Percentiles rank a stretch among this genome's conserved stretches.
phyloP scores from a whole-genome alignment of 2,329 filamentous ascomycete species.

The Neofusicoccum sp. region DNA sequence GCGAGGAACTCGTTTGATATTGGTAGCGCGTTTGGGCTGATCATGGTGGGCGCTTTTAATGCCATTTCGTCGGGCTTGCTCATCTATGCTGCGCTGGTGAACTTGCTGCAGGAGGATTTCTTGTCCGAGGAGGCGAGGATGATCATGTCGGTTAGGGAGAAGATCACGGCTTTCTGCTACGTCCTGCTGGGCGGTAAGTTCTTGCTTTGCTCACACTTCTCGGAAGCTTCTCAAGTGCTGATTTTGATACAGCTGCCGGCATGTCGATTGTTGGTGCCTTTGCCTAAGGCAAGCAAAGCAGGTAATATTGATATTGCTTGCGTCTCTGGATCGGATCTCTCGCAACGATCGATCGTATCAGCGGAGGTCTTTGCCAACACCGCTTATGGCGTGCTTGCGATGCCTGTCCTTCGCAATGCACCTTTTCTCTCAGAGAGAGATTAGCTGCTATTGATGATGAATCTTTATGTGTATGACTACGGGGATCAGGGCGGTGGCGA shows the following conservation, averaged over 20 bases:
- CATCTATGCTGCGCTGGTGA: constrained; percentile 78
- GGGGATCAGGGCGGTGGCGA: neutral
- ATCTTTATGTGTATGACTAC: neutral
- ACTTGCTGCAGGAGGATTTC: constrained; percentile 83
- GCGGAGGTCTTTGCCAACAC: too few relatives aligned
- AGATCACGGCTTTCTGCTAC: constrained; percentile 52
- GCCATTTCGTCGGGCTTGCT: constrained; percentile 78
- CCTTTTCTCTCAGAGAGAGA: neutral
- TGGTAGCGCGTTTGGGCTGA: constrained; percentile 68
- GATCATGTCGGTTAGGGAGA: constrained; percentile 52
- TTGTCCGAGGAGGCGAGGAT: constrained; percentile 52
- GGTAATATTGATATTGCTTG: neutral
- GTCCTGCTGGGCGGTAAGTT: constrained; percentile 33
- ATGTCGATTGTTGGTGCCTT: constrained; percentile 39
- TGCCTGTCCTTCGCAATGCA: neutral
- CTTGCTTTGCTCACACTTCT: neutral
- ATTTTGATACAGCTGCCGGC: constrained; percentile 26
- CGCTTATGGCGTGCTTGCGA: too few relatives aligned
- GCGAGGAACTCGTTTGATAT: constrained; percentile 81
- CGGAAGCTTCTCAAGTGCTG: neutral
- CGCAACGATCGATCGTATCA: too few relatives aligned
- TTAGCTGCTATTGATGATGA: neutral
- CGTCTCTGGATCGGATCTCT: neutral
- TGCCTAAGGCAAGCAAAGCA: constrained; percentile 24
- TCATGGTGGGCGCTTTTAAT: constrained; percentile 86